Conservation (phyloP, 106 monocot species). For the Xerophyta viscosa region DNA sequence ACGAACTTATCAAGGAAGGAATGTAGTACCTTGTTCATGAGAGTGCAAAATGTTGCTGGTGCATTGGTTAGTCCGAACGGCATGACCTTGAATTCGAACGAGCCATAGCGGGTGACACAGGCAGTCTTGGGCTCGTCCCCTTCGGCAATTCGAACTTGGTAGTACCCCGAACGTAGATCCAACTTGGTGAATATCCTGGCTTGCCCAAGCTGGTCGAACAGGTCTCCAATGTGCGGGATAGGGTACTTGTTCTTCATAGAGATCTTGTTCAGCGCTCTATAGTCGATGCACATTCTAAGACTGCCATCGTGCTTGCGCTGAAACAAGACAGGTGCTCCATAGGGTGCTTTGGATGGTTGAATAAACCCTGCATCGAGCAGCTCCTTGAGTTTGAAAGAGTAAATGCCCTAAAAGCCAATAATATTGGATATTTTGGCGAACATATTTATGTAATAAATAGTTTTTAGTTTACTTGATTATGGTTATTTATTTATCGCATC, state of each 20-base stretch:
- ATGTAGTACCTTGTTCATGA: not conserved
- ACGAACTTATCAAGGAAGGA: not conserved
- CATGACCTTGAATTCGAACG: constrained; percentile 3
- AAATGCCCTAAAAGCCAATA: no score
- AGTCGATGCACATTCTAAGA: not conserved
- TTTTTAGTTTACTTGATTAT: no score
- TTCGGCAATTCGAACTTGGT: constrained; percentile 3
- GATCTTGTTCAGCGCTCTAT: not conserved
- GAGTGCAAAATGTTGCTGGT: constrained; percentile 1
- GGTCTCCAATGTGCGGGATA: not conserved
- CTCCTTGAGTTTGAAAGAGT: constrained; percentile 5
- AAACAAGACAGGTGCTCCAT: constrained; percentile 6
- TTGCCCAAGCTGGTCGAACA: not conserved
- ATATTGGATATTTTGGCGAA: no score
- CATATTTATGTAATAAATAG: no score
- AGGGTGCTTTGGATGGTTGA: not conserved
- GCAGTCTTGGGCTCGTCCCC: constrained; percentile 5
- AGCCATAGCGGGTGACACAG: constrained; percentile 9
- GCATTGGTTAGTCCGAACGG: constrained; percentile 12
- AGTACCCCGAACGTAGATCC: constrained; percentile 4
- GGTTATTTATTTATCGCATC: no score
- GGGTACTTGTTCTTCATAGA: not conserved
- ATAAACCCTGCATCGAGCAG: constrained; percentile 3
- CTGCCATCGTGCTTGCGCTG: constrained; percentile 6
- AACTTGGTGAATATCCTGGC: not conserved